phyloP scores from a whole-genome alignment of 75 land plant genomes.

The Cryptomeria japonica region DNA sequence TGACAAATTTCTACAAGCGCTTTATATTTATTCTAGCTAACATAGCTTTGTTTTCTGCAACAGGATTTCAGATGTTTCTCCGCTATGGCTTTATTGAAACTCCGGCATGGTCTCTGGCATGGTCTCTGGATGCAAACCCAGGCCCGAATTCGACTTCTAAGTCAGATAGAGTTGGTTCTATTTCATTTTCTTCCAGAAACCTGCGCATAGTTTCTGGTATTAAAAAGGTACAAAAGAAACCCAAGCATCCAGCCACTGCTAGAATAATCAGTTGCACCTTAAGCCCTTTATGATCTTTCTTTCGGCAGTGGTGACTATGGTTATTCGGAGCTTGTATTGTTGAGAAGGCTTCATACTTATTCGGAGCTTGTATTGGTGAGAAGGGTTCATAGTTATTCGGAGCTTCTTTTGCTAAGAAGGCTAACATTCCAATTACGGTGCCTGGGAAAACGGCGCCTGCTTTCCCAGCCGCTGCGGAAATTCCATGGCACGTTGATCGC shows the following conservation, averaged over 20 bases:
- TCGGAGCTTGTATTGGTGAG: no score
- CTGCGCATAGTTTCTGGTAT: slow-evolving; percentile 33
- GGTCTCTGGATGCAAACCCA: no score
- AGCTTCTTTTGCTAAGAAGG: slow-evolving; percentile 7
- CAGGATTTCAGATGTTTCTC: no score
- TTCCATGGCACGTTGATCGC: slow-evolving; percentile 41
- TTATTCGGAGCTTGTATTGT: no score
- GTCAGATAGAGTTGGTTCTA: not conserved
- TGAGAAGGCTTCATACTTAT: no score
- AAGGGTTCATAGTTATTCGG: no score
- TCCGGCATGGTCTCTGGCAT: no score
- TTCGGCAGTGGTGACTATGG: not conserved
- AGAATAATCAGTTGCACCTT: slow-evolving; percentile 15
- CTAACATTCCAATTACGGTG: slow-evolving; percentile 24
- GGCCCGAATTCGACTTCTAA: no score
- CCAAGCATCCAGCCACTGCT: slow-evolving; percentile 16
- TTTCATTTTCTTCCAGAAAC: slow-evolving; percentile 30
- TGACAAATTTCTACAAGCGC: no score
- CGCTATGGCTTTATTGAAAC: no score
- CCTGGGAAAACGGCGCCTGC: slow-evolving; percentile 32
- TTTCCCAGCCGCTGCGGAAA: slow-evolving; percentile 28
- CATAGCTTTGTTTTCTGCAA: no score
- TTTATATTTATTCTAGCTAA: no score
- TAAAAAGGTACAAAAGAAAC: slow-evolving; percentile 35
- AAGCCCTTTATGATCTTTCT: slow-evolving; percentile 17